Percentiles rank a stretch among this genome's conserved stretches.
Evolutionary conservation across 768 basidiomycete species (phyloP).

Genomic region (Arthromyces matolae): DNA sequence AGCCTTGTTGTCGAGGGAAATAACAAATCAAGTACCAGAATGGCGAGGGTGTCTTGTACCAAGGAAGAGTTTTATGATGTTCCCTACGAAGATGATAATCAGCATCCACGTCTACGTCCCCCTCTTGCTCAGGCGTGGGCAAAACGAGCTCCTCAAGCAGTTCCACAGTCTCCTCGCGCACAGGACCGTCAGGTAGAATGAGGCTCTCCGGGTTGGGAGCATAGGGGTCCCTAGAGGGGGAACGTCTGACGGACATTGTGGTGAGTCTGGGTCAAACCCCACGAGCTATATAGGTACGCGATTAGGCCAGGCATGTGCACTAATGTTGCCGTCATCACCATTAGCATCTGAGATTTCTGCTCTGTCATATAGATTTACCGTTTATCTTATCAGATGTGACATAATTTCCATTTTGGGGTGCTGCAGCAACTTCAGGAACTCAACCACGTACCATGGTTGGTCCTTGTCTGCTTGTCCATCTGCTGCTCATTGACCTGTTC

Average conservation of each 20-base stretch:
- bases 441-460: slow-evolving; percentile 39
- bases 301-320: background rate
- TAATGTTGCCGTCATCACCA: slow-evolving; percentile 3
- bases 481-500: slow-evolving; percentile 3
- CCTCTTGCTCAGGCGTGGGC: slow-evolving; percentile 36
- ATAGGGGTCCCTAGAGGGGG: slow-evolving; percentile 20
- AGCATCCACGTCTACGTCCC: slow-evolving; percentile 28
- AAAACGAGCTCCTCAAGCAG: slow-evolving; percentile 43
- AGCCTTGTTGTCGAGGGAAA: no score
- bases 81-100: slow-evolving; percentile 13
- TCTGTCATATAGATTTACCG: background rate
- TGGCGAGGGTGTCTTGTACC: slow-evolving; percentile 75
- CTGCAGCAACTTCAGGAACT: no score
- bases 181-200: slow-evolving; percentile 41
- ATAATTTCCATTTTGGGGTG: slow-evolving; percentile 24
- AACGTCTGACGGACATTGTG: slow-evolving; percentile 8
- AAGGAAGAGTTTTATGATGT: slow-evolving; percentile 39
- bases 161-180: slow-evolving; percentile 45
- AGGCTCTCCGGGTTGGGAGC: slow-evolving; percentile 32
- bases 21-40: no score
- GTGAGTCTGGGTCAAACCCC: slow-evolving; percentile 3
- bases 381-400: slow-evolving; percentile 18
- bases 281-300: slow-evolving; percentile 2
- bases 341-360: no score
- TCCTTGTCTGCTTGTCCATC: slow-evolving; percentile 10